Evolutionary conservation across 345 rosid species (phyloP).

Genomic region (Euphorbia lathyris): DNA sequence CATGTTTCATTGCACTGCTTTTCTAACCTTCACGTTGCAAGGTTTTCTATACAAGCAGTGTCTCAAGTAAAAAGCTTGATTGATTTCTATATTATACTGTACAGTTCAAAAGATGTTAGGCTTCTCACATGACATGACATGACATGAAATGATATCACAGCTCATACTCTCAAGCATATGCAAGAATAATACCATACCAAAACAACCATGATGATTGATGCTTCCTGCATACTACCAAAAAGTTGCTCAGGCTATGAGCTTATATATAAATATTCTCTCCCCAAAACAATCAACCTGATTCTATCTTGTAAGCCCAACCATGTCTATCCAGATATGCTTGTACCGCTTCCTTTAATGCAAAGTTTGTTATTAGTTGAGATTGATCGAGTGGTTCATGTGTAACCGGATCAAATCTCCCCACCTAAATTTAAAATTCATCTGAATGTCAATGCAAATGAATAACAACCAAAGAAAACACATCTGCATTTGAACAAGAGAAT

Average conservation of each 20-base stretch:
- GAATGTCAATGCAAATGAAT: not conserved
- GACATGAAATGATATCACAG: slow-evolving; percentile 1
- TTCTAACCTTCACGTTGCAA: not conserved
- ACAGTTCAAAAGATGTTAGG: slow-evolving; percentile 14
- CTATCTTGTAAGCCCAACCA: slow-evolving; percentile 72
- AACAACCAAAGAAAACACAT: not conserved
- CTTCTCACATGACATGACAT: not conserved
- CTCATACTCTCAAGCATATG: not conserved
- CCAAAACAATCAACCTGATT: slow-evolving; percentile 11
- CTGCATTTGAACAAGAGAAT: not conserved
- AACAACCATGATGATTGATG: not conserved
- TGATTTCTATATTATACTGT: slow-evolving; percentile 6
- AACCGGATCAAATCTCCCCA: slow-evolving; percentile 83
- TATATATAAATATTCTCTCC: not conserved
- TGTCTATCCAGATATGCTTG: slow-evolving; percentile 65
- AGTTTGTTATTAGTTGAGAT: slow-evolving; percentile 61
- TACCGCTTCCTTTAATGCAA: slow-evolving; percentile 89
- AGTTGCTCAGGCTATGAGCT: not conserved
- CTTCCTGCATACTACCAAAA: not conserved
- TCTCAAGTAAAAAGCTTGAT: not conserved
- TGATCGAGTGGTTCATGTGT: slow-evolving; percentile 57
- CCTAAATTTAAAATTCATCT: slow-evolving; percentile 36
- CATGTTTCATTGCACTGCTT: not conserved
- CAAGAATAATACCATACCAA: not conserved
- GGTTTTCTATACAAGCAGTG: not conserved